Evolutionary conservation across 2,329 filamentous ascomycete genomes (phyloP).

Genomic region (Nothomitra cinnamomea): DNA sequence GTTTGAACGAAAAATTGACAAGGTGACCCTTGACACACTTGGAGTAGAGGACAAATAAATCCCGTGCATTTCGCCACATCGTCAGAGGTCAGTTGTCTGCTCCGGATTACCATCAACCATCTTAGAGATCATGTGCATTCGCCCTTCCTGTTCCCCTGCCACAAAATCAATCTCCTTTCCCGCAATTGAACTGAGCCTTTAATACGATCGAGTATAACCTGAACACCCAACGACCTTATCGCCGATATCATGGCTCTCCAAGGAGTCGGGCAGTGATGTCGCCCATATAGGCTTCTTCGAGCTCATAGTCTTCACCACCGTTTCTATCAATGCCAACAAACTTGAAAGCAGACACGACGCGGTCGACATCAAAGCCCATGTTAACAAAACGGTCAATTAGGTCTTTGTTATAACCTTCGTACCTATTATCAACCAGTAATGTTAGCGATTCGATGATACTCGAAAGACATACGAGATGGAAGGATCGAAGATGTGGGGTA

Average conservation of each 20-base stretch:
- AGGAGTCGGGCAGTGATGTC: slow-evolving; percentile 76
- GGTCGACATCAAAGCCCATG: slow-evolving; percentile 83
- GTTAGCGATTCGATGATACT: slow-evolving; percentile 16
- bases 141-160: no score
- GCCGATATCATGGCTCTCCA: slow-evolving; percentile 43
- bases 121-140: no score
- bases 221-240: background rate
- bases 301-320: slow-evolving; percentile 60
- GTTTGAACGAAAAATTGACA: no score
- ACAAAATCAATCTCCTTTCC: no score
- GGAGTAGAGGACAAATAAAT: no score
- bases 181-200: no score
- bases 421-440: slow-evolving; percentile 33
- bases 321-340: slow-evolving; percentile 67
- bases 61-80: no score
- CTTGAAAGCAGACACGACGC: slow-evolving; percentile 72
- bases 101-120: no score
- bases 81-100: no score
- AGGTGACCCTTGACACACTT: no score
- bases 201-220: no score
- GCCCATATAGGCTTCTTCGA: slow-evolving; percentile 82
- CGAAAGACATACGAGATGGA: background rate
- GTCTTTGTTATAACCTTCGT: slow-evolving; percentile 72
- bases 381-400: slow-evolving; percentile 68
- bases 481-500: slow-evolving; percentile 6